phyloP scores from a whole-genome alignment of 148 eudicot genomes.

The Rhododendron henanense region DNA sequence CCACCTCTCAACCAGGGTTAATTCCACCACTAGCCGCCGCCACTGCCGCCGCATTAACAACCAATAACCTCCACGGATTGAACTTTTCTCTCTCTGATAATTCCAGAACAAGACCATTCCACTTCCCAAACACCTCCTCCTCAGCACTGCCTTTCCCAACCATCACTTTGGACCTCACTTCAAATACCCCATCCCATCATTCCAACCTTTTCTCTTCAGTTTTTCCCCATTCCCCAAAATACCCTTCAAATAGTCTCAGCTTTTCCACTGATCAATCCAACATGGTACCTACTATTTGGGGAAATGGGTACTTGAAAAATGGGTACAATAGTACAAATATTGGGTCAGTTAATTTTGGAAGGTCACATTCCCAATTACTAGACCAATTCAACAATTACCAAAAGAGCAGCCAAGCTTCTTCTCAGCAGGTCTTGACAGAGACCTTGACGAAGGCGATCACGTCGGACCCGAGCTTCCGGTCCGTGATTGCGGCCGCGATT shows the following conservation, averaged over 20 bases:
- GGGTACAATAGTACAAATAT: conserved; percentile 16
- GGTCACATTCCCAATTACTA: conserved; percentile 23
- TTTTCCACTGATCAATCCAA: conserved; percentile 43
- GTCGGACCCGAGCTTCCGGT: conserved; percentile 65
- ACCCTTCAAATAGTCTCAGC: conserved; percentile 39
- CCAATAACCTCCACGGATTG: conserved; percentile 34
- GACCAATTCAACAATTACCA: conserved; percentile 19
- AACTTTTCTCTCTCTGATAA: conserved; percentile 33
- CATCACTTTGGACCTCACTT: conserved; percentile 73
- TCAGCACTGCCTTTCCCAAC: conserved; percentile 43
- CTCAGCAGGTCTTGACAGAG: conserved; percentile 58
- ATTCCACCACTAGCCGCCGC: conserved; percentile 11
- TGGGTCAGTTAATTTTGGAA: conserved; percentile 32
- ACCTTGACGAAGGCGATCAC: conserved; percentile 67
- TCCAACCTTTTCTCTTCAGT: conserved; percentile 32
- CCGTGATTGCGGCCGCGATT: conserved; percentile 67
- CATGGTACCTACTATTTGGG: conserved; percentile 39
- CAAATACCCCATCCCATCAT: conserved; percentile 23
- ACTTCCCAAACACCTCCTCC: conserved; percentile 39
- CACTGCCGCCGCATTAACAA: conserved; percentile 5
- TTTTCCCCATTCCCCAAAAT: conserved; percentile 24
- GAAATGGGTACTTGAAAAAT: conserved; percentile 34
- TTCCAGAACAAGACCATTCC: conserved; percentile 41
- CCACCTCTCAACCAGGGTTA: conserved; percentile 43
- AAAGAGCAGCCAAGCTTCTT: conserved; percentile 21